Evolutionary conservation across 352 stramenopile species (phyloP), one percentile per base, ranked within the genome.

Genomic region (Phytophthora tubulina): DNA sequence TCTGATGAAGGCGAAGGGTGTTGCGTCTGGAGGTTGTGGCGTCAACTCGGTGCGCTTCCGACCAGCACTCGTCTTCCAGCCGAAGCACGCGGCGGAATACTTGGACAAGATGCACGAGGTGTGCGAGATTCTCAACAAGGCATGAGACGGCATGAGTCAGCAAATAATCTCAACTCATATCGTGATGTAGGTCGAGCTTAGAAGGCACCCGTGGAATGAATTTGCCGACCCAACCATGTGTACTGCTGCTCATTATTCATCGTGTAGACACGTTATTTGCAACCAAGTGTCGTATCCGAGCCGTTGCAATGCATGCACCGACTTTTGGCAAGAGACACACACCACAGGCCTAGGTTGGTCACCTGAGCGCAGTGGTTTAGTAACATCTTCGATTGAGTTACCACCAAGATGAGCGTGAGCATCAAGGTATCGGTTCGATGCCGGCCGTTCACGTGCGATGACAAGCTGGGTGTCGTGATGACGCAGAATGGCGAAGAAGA

Each of bases 381-480:
- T 41, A 41, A 55, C 21, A 27, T 27, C 21, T 27, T 27, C 21
- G 21, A 27, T 27, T 27, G 21, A 27, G 21, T 27, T 27, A 27
- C 21, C 27, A 5, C 7, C 35, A 51, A 44, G 31, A 95, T 96
- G 85, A 95, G 87, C 52, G 89, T 97, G 65, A 95, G 85, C 72
- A 97, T 97, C 80, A 97, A 96, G 74, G 91, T 96, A 13, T 96
- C 87, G 66, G 78, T 97, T 41, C 83, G 90, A 36, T 97, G 91
- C 63, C 84, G 90, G 13, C 90, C 89, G 49, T 97, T 97, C 75
- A 97, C 90, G 45, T 89, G 90, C 61, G 89, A 98, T 72, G 92
- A 97, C 78, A 89, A 93, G 64, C 87, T 98, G 44, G 94, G 95
- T 11, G 95, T 98, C 14, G 86, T 98, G 64, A 81, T 98, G 73